These are phyloP conservation scores for Fusarium circinatum DNA, from an alignment of 2,329 filamentous ascomycete genomes.

Conservation along the genomic window DNA sequence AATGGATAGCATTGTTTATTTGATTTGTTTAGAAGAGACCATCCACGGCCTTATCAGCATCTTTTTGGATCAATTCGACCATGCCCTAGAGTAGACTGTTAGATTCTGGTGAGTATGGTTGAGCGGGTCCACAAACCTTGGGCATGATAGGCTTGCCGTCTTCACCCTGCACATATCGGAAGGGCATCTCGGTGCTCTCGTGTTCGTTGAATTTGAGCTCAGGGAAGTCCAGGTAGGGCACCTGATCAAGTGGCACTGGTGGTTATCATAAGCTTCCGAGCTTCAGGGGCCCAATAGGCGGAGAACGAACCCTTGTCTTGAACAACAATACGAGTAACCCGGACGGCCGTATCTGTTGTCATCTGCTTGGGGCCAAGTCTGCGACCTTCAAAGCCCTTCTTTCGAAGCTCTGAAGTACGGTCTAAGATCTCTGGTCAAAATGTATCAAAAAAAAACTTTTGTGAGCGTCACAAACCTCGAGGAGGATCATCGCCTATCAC, in stretches of 20 bases:
- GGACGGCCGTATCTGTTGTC: conserved; percentile 97
- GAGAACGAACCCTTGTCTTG: conserved; percentile 77
- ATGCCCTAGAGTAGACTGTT: conserved; percentile 73
- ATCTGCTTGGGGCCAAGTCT: conserved; percentile 93
- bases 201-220: conserved; percentile 90
- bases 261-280: conserved; percentile 17
- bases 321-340: conserved; percentile 89
- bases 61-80: conserved; percentile 91
- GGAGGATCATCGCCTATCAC: conserved; percentile 87
- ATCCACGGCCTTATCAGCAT: conserved; percentile 90
- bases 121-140: conserved; percentile 62
- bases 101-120: conserved; percentile 23
- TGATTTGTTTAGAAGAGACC: conserved; percentile 73
- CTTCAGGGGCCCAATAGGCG: background rate
- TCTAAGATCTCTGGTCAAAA: conserved; percentile 63
- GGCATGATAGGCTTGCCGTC: conserved; percentile 91
- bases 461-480: conserved; percentile 69
- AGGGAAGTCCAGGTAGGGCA: conserved; percentile 87
- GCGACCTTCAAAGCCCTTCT: conserved; percentile 90
- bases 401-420: conserved; percentile 92
- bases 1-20: background rate
- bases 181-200: conserved; percentile 97
- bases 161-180: conserved; percentile 86
- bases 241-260: conserved; percentile 78
- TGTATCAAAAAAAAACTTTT: background rate